Evolutionary conservation across 176 grass and related monocot species (phyloP), one percentile per base, ranked within the genome.

Genomic region (Eleusine coracana): DNA sequence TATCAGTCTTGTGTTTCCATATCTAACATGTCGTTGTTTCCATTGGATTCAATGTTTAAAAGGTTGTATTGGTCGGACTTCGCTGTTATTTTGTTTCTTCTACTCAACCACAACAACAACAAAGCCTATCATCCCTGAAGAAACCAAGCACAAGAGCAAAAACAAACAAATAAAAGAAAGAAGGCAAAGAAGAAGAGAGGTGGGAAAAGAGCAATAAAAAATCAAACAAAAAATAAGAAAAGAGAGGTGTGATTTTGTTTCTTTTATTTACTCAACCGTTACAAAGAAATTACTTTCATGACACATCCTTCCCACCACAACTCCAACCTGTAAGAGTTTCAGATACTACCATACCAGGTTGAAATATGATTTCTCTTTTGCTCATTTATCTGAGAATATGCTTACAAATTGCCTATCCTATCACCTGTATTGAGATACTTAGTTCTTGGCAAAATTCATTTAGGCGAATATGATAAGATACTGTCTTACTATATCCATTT

Each of bases 281-380:
- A 28, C 39, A 42, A 78, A 20, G 14, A 46, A 45, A 28, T 64
- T 48, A 64, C n/a, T 64, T 64, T 25, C 59, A 64, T 78, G 75
- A 44, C 2, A 61, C 6, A 42, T 27, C 39, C 6, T 61, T 27
- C 39, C 74, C 20, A 41, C 36, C 37, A 15, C 14, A 29, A 3
- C 7, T 46, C 40, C n/a, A 20, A 8, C 44, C 44, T 41, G 10
- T 77, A 31, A 25, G 25, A 31, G 75, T 10, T 31, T 48, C 23
- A 45, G 23, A 9, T 42, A 41, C 16, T 55, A 31, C 40, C 42
- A 20, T 78, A 25, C 15, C 75, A 78, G 39, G 75, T 78, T 41
- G 28, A 38, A 29, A 63, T 76, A 61, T 64, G 14, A 63, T 65
- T 66, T 37, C 14, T 29, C 14, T 64, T 34, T 64, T 34, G 38